A percentile compares a stretch with the other conserved stretches of the same genome.
Evolutionary conservation across 306 rosid genomes (phyloP).

Genomic region (Glycine latifolia): DNA sequence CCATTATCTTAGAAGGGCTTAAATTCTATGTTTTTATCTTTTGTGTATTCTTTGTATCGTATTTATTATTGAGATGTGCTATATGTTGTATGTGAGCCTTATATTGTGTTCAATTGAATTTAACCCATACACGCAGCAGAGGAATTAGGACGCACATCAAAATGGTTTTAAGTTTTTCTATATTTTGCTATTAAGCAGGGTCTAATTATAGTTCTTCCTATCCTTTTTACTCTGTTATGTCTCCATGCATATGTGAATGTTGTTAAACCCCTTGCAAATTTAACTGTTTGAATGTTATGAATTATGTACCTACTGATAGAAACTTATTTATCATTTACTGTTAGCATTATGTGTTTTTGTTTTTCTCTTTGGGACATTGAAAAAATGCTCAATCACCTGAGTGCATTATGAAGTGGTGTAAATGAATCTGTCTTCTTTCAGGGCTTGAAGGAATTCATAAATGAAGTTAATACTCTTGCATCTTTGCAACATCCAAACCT

Average conservation of each 20-base stretch:
- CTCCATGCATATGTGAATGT: background rate
- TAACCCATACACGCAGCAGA: background rate
- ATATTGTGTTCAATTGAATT: constrained; percentile 11
- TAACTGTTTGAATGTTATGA: constrained; percentile 15
- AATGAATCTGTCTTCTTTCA: constrained; percentile 49
- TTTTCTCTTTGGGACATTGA: background rate
- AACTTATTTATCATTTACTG: background rate
- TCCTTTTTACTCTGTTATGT: constrained; percentile 2
- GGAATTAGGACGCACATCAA: background rate
- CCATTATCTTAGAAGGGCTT: constrained; percentile 19
- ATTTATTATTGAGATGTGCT: constrained; percentile 11
- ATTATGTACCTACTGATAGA: background rate
- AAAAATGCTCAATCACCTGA: constrained; percentile 5
- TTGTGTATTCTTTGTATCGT: constrained; percentile 1
- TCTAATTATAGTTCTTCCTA: background rate
- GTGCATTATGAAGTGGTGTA: constrained; percentile 33
- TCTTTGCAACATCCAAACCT: constrained; percentile 96
- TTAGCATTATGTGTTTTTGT: background rate
- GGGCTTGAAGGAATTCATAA: constrained; percentile 90
- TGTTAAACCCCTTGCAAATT: constrained; percentile 29
- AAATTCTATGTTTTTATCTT: constrained; percentile 1
- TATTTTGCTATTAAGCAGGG: constrained; percentile 24
- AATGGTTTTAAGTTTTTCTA: background rate
- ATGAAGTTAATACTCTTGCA: constrained; percentile 78
- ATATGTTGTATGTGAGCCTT: background rate